Conservation (phyloP, 2,329 filamentous ascomycete species). For the Cordyceps militaris region DNA sequence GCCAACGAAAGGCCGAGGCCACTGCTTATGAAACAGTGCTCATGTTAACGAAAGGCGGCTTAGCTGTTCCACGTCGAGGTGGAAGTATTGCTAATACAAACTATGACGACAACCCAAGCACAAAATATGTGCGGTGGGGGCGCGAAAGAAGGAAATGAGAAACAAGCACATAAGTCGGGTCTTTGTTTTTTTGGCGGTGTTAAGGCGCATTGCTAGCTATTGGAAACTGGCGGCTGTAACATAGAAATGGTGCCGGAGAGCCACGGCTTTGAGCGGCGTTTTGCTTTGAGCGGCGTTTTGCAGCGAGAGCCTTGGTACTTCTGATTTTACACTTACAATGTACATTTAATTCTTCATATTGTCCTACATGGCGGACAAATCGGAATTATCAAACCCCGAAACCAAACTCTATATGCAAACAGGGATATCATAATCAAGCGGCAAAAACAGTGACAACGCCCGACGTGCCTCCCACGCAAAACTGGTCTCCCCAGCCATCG, state of each 20-base stretch:
- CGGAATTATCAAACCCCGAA: background rate
- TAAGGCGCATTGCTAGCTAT: constrained; percentile 6
- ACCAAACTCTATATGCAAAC: background rate
- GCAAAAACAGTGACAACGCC: constrained; percentile 60
- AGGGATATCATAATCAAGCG: constrained; percentile 11
- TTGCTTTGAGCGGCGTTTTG: background rate
- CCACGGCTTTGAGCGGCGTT: background rate
- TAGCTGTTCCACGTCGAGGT: background rate
- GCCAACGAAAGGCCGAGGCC: background rate
- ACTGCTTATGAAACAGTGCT: background rate
- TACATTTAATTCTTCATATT: constrained; percentile 19
- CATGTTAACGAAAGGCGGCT: background rate
- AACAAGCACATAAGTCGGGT: constrained; percentile 1
- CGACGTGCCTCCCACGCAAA: constrained; percentile 58
- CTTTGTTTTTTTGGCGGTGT: constrained; percentile 7
- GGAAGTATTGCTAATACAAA: background rate
- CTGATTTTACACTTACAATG: background rate
- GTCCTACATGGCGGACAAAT: too few species aligned
- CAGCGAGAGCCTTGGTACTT: background rate
- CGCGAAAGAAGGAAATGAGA: background rate
- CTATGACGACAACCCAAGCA: background rate
- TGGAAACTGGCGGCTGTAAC: constrained; percentile 2
- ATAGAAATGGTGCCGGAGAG: background rate
- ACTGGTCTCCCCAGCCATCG: constrained; percentile 55
- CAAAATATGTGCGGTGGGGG: background rate